These are phyloP conservation scores for Protostelium mycophagum DNA, from an alignment of 78 protist genomes.

Conservation along the genomic window DNA sequence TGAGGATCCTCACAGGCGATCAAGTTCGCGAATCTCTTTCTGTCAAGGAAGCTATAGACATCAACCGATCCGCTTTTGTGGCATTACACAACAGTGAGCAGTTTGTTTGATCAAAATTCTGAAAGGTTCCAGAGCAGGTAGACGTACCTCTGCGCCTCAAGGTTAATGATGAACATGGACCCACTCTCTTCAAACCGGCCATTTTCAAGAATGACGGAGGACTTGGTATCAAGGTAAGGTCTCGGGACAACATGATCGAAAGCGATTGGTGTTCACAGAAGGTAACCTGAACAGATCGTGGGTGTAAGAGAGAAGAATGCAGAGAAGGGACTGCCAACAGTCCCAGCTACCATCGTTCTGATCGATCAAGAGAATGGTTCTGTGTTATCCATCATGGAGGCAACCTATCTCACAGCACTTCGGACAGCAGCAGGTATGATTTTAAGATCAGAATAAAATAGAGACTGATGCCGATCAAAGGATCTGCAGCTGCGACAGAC, in stretches of 20 bases:
- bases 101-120: background rate
- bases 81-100: background rate
- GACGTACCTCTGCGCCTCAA: background rate
- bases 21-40: background rate
- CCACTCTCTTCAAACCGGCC: background rate
- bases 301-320: conserved; percentile 2
- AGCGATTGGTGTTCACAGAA: background rate
- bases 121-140: background rate
- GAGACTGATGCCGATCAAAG: background rate
- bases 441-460: background rate
- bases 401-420: conserved; percentile 32
- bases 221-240: background rate
- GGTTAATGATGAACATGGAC: background rate
- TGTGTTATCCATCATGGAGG: conserved; percentile 13
- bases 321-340: conserved; percentile 12
- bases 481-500: conserved; percentile 21
- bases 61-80: background rate
- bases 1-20: background rate
- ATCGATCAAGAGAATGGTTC: conserved; percentile 20
- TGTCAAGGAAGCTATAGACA: background rate
- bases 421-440: conserved; percentile 39
- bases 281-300: background rate
- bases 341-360: conserved; percentile 29
- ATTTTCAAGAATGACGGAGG: background rate
- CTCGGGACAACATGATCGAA: too few relatives aligned